Base-by-base conservation (phyloP, 345 rosid species). In the Erodium maritimum region DNA sequence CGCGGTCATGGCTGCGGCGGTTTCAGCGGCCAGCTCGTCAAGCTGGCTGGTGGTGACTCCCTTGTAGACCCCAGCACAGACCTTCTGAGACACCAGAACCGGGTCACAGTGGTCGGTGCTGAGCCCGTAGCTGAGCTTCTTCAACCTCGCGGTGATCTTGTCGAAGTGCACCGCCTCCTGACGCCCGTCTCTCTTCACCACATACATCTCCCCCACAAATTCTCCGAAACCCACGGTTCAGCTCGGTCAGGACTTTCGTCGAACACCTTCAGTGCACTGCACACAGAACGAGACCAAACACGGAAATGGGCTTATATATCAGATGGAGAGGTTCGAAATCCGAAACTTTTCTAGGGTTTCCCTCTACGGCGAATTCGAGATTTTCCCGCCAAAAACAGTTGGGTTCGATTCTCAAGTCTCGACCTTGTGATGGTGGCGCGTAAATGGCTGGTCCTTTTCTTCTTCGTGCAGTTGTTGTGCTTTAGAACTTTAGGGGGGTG, bases 1-100 rank as follows among this genome's bases (percentile, higher is more conserved):
- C 12, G 91, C 70, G 0, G 99, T 93, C 99, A 94, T 74, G 34
- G 96, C 91, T 20, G 99, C 97, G 4, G 97, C 95, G 4, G 99
- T 94, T 65, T 94, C 99, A 0, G 97, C 97, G 1, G 97, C 99
- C 77, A 94, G 77, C 57, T 94, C 99, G 69, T 94, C 99, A 11
- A 94, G 95, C 66, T 87, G 99, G 63, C 90, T 87, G 19, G 99
- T 94, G 17, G 97, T 94, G 52, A 94, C 99, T 5, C 97, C 97
- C 68, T 89, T 90, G 66, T 90, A 94, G 50, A 94, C 99, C 23
- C 99, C 99, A 9, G 90, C 90, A 23, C 99, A 94, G n/a, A 90
- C 97, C 76, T 94, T 94, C 84, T 94, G 99, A 1, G 99, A 63
- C 3, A 94, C 99, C 45, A 87, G 86, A 22, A 94, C 99, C 0